Evolutionary conservation across 768 basidiomycete genomes (phyloP).

Genomic region (Tylopilus sp.): DNA sequence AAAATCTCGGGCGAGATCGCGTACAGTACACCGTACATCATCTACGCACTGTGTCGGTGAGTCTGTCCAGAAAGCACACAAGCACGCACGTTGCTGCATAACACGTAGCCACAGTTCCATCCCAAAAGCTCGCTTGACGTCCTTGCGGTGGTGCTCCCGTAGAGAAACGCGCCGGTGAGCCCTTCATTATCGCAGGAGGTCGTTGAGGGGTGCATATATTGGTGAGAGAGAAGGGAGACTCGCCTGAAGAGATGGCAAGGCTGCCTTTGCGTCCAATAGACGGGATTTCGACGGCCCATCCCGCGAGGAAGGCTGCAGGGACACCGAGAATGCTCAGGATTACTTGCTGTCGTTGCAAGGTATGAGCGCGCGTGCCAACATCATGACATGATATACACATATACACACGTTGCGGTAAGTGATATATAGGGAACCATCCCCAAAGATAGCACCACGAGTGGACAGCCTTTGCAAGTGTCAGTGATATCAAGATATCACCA

Average conservation of each 20-base stretch:
- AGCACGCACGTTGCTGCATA: constrained; percentile 51
- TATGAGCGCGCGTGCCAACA: background rate
- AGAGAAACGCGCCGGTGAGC: constrained; percentile 73
- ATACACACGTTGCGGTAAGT: constrained; percentile 65
- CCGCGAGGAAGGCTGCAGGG: constrained; percentile 69
- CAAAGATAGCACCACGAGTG: constrained; percentile 63
- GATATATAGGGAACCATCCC: constrained; percentile 65
- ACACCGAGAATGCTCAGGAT: constrained; percentile 67
- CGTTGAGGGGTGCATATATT: constrained; percentile 39
- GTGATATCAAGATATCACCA: background rate
- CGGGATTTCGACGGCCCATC: constrained; percentile 65
- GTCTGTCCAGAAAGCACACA: background rate
- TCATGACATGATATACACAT: too few species aligned
- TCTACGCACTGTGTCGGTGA: constrained; percentile 29
- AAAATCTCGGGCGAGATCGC: constrained; percentile 69
- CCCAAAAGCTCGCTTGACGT: constrained; percentile 65
- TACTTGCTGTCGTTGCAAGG: constrained; percentile 46
- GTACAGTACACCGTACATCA: constrained; percentile 77
- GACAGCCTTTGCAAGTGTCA: constrained; percentile 52
- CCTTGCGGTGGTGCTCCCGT: constrained; percentile 70
- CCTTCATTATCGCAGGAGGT: constrained; percentile 46
- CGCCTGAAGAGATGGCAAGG: constrained; percentile 58
- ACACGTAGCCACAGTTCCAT: constrained; percentile 79
- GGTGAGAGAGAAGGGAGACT: constrained; percentile 30
- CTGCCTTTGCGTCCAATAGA: constrained; percentile 65